These are phyloP conservation scores for Naganishia randhawae DNA, from an alignment of 768 basidiomycete species.

Conservation along the genomic window DNA sequence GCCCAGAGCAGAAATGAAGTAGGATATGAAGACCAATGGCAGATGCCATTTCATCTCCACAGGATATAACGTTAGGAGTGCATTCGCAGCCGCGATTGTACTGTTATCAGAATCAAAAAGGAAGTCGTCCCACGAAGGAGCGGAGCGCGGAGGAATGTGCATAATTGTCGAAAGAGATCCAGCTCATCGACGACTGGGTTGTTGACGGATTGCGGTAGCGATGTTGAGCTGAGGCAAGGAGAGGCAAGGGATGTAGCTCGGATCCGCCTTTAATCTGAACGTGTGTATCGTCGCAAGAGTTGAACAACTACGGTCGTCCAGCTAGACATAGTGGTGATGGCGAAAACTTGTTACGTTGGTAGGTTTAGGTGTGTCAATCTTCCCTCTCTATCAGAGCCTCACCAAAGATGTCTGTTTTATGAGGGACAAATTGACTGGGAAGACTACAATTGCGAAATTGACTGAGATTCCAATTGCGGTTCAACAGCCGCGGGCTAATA, in stretches of 20 bases:
- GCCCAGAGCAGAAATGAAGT: conserved; percentile 25
- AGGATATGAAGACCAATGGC: conserved; percentile 18
- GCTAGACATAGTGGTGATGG: not conserved
- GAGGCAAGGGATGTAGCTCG: not conserved
- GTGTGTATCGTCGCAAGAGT: not conserved
- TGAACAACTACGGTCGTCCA: not conserved
- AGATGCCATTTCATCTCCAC: conserved; percentile 14
- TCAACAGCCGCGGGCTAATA: no score
- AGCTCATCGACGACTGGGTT: not conserved
- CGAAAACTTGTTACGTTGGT: not conserved
- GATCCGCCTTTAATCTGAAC: not conserved
- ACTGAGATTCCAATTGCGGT: no score
- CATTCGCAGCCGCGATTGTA: not conserved
- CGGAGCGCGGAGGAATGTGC: not conserved
- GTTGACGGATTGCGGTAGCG: not conserved
- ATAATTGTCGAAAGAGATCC: not conserved
- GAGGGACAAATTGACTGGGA: no score
- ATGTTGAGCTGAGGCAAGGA: not conserved
- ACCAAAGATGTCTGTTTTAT: no score
- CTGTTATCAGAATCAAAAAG: conserved; percentile 15
- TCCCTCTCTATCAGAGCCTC: no score
- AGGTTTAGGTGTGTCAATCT: no score
- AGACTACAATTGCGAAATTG: no score
- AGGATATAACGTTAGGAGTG: conserved; percentile 2
- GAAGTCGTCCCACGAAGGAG: conserved; percentile 19